Evolutionary conservation across 2,329 filamentous ascomycete genomes (phyloP), one percentile per base, ranked within the genome.

Genomic region (Venturia carpophila): DNA sequence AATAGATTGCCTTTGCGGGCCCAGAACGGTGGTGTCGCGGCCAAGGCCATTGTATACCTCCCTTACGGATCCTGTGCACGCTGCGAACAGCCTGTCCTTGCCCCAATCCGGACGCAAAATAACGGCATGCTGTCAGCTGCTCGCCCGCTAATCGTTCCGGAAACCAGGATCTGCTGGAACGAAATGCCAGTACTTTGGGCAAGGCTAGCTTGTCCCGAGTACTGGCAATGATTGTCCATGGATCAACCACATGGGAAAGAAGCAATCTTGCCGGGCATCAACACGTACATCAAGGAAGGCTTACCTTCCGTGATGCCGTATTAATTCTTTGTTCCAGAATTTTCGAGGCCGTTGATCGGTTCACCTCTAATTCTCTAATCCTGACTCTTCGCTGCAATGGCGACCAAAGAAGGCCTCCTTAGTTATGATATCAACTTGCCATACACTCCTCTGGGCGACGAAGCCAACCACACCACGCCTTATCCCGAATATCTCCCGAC

Each of bases 341-440:
- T 52, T 21, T 52, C 21, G 47, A 52, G 13, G 47, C 47, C 47
- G 47, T 52, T 49, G 47, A 27, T 27, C 47, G 21, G 47, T 27
- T 2, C 21, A 17, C 13, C 47, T 52, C 13, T 52, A 52, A 52
- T 52, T 27, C 47, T 52, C 11, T 34, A 34, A 34, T 34, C 10
- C 13, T 41, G 10, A 11, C 15, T 27, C 24, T 27, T 52, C 47
- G 13, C 27, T 52, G 47, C 47, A 52, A 52, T 52, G 47, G 47
- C 47, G 47, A 52, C 21, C 10, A 52, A 52, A 10, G 47, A 52
- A 27, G 47, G 47, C 21, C 56, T 42, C 24, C 7, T 60, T 13
- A 60, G 56, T 60, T 60, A 60, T 30, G 56, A 60, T 42, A 60
- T 60, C 56, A 60, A 60, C 56, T 39, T 60, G 39, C 56, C 56